Evolutionary conservation across 2,329 filamentous ascomycete genomes (phyloP).

Genomic region (Talaromyces sp.): DNA sequence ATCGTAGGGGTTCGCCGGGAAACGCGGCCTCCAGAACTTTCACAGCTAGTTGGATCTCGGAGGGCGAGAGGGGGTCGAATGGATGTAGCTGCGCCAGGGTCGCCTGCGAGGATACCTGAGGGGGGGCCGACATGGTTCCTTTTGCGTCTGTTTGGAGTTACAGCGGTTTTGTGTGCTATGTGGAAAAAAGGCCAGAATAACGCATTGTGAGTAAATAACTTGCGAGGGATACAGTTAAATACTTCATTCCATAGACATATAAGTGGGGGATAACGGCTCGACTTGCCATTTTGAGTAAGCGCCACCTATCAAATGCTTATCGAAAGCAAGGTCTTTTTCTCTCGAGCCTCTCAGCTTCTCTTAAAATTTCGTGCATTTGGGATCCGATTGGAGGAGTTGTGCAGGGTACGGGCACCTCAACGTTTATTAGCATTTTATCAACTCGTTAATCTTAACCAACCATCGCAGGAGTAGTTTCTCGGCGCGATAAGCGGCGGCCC

Average conservation of each 20-base stretch:
- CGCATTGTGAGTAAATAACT: not conserved
- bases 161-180: not conserved
- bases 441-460: not conserved
- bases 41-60: constrained; percentile 37
- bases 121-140: constrained; percentile 3
- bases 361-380: not conserved
- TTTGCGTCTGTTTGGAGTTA: not conserved
- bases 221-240: not conserved
- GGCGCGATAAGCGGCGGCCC: not conserved
- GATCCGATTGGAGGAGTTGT: not conserved
- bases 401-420: not conserved
- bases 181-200: not conserved
- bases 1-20: constrained; percentile 37
- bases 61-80: constrained; percentile 37
- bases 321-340: not conserved
- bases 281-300: not conserved
- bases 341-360: not conserved
- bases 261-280: not conserved
- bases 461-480: not conserved
- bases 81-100: constrained; percentile 29
- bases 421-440: not conserved
- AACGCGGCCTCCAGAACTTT: constrained; percentile 34
- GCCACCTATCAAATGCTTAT: not conserved
- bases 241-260: not conserved
- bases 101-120: constrained; percentile 6